Conservation (phyloP, 352 stramenopile genomes). For the Globisporangium rhizosaccharum region DNA sequence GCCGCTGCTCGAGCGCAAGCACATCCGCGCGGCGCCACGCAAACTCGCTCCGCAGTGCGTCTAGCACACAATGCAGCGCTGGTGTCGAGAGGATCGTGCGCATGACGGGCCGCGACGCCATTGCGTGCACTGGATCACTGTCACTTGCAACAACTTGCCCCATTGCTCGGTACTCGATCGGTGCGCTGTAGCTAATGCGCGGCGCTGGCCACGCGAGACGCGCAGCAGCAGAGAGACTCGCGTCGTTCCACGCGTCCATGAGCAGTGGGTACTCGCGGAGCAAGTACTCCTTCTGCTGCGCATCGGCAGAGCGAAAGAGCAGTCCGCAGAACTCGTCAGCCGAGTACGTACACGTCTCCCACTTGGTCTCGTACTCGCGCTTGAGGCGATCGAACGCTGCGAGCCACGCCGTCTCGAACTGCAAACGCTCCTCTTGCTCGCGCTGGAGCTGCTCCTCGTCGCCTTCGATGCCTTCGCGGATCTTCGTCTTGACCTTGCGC, state of each 20-base stretch:
- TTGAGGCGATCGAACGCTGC: conserved; percentile 48
- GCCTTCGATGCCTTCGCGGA: conserved; percentile 45
- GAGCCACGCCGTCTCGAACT: conserved; percentile 57
- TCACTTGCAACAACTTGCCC: background rate
- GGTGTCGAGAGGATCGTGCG: conserved; percentile 23
- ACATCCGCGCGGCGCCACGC: conserved; percentile 36
- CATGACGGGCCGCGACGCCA: background rate
- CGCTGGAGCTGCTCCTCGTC: conserved; percentile 27
- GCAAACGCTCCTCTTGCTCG: conserved; percentile 36
- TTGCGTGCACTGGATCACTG: background rate
- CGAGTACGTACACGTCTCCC: conserved; percentile 62
- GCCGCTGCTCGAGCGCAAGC: conserved; percentile 21
- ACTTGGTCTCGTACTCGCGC: conserved; percentile 37
- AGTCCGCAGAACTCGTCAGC: conserved; percentile 65
- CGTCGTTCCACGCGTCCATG: conserved; percentile 51
- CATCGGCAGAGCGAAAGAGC: conserved; percentile 44
- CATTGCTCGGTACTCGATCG: conserved; percentile 15
- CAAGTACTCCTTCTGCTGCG: conserved; percentile 38
- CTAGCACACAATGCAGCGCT: conserved; percentile 20
- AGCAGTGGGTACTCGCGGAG: conserved; percentile 49
- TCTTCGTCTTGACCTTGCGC: conserved; percentile 51
- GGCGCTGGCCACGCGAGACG: conserved; percentile 34
- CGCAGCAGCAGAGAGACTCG: conserved; percentile 6
- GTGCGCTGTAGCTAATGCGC: conserved; percentile 11
- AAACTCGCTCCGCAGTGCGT: conserved; percentile 33